Conservation (phyloP, 306 rosid genomes). For the Argentina anserina region DNA sequence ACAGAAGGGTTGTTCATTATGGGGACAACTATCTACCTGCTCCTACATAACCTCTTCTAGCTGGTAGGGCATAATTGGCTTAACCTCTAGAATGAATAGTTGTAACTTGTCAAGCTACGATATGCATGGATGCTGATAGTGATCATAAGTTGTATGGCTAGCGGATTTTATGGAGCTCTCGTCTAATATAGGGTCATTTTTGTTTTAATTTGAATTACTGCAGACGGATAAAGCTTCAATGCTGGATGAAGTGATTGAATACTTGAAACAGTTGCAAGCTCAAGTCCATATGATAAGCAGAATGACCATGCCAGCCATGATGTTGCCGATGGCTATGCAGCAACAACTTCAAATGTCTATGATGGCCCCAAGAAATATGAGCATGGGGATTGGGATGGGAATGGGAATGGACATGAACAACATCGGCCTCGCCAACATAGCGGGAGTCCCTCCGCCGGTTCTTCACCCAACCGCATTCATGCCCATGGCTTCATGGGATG, state of each 20-base stretch:
- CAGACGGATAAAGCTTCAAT: conserved; percentile 96
- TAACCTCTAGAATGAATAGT: neutral
- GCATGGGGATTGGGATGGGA: conserved; percentile 52
- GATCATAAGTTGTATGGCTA: neutral
- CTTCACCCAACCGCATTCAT: conserved; percentile 73
- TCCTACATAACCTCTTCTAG: conserved; percentile 22
- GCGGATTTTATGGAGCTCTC: neutral
- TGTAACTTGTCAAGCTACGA: neutral
- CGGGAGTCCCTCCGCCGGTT: conserved; percentile 51
- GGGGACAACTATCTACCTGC: conserved; percentile 51
- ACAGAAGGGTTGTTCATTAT: conserved; percentile 35
- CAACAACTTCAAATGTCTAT: conserved; percentile 86
- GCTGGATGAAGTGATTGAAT: conserved; percentile 93
- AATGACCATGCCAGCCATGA: conserved; percentile 65
- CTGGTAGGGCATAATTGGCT: conserved; percentile 16
- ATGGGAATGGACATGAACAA: conserved; percentile 65
- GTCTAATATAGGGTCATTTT: neutral
- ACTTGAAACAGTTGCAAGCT: conserved; percentile 85
- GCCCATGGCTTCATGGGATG: conserved; percentile 72
- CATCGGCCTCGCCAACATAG: conserved; percentile 39
- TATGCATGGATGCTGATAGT: neutral
- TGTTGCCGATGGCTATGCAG: conserved; percentile 73
- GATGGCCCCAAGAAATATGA: conserved; percentile 69
- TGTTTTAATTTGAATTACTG: neutral
- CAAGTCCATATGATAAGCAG: conserved; percentile 76